Evolutionary conservation across 768 basidiomycete genomes (phyloP).

Genomic region (Lactarius pseudohatsudake): DNA sequence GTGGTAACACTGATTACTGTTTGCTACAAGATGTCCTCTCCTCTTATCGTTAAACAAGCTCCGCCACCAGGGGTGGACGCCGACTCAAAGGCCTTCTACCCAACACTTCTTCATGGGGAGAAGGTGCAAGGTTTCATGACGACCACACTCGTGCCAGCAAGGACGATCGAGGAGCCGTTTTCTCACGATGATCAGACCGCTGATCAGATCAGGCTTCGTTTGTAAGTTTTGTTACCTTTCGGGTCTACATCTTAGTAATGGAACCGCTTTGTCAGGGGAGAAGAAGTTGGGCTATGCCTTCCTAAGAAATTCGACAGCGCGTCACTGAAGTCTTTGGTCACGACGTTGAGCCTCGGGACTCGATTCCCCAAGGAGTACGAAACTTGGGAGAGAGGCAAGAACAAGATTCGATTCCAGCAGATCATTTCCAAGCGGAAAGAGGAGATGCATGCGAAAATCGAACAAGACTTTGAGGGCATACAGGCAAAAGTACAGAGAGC

Average conservation of each 20-base stretch:
- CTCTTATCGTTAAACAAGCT: background rate
- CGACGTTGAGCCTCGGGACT: background rate
- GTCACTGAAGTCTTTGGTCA: background rate
- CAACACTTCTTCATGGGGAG: conserved; percentile 26
- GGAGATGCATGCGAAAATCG: background rate
- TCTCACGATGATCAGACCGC: background rate
- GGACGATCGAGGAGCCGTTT: background rate
- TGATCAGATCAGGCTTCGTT: background rate
- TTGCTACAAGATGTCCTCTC: background rate
- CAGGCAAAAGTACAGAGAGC: background rate
- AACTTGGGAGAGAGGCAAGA: background rate
- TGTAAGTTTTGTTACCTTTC: background rate
- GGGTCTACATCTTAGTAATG: background rate
- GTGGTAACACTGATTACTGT: background rate
- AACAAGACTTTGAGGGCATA: background rate
- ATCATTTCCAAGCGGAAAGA: background rate
- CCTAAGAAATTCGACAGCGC: background rate
- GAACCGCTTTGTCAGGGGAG: background rate
- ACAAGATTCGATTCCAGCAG: background rate
- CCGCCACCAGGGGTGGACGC: background rate
- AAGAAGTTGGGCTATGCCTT: background rate
- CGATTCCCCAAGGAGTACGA: background rate
- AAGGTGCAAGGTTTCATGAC: conserved; percentile 29
- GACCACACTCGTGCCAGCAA: background rate
- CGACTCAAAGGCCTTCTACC: background rate